Base-by-base conservation (phyloP, 495 filamentous ascomycete species). In the Arthonia radiata region DNA sequence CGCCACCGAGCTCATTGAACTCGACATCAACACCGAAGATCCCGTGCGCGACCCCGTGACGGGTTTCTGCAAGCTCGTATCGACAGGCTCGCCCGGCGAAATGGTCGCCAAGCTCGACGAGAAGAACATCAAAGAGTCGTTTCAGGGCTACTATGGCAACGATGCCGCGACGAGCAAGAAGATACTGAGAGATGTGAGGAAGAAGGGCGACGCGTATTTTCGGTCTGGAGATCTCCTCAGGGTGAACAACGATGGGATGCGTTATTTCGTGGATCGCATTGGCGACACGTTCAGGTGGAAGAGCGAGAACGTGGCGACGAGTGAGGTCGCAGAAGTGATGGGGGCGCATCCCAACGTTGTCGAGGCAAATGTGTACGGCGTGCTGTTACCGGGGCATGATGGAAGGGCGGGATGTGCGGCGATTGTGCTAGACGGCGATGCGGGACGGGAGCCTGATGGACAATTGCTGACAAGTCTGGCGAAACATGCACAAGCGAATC, bases 241-340 rank as follows among this genome's bases (percentile, higher is more conserved):
- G 18, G 62, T 59, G 48, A 74, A 80, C 32, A 29, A 29, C 1
- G 68, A 91, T 31, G 75, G 77, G 4, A 55, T 71, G 9, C 70
- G 70, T 53, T 91, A 59, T 47, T 94, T 94, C 47, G 61, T 64
- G 23, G 86, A 97, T 44, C 72, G 81, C 7, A 71, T 94, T 19
- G 83, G 83, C 27, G 83, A 94, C 39, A 93, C 83, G 0, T 94
- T 78, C 53, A 66, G 83, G 11, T 94, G 83, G 83, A 92, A 90
- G 54, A 68, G 66, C 24, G 83, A 94, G 49, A 94, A 93, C 30
- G 77, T 92, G 2, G 73, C 68, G 5, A 86, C 82, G 0, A 68
- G 71, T 13, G 83, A 90, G 35, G 82, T 89, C 4, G 61, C 64
- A 13, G 68, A 79, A 27, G 67, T 67, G 0, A 39, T 93, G 0